phyloP scores from a whole-genome alignment of 2,329 filamentous ascomycete species.

The Septoria linicola region DNA sequence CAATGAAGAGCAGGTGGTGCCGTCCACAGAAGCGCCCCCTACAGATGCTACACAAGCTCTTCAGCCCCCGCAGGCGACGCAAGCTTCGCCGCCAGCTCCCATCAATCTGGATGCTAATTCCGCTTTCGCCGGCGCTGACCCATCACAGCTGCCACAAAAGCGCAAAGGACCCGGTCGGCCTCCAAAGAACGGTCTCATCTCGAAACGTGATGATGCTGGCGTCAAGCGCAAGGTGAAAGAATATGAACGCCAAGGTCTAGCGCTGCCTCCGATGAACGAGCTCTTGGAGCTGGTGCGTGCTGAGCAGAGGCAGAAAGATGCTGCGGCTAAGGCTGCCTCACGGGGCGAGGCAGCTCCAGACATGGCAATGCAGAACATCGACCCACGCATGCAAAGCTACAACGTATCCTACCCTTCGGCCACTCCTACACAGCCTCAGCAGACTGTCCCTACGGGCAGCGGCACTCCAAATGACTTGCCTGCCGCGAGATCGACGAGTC shows the following conservation, averaged over 20 bases:
- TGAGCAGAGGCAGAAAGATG: slow-evolving; percentile 40
- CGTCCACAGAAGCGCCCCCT: slow-evolving; percentile 15
- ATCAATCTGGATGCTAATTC: slow-evolving; percentile 33
- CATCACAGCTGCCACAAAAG: slow-evolving; percentile 53
- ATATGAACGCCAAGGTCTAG: slow-evolving; percentile 36
- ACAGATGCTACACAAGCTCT: slow-evolving; percentile 3
- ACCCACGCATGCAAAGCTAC: slow-evolving; percentile 12
- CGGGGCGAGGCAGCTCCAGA: slow-evolving; percentile 31
- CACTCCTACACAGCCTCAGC: slow-evolving; percentile 7
- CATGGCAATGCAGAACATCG: slow-evolving; percentile 13
- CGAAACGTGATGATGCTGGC: slow-evolving; percentile 61
- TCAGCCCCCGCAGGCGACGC: slow-evolving; percentile 5
- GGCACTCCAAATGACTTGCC: slow-evolving; percentile 14
- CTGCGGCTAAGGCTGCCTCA: slow-evolving; percentile 30
- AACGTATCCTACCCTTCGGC: slow-evolving; percentile 9
- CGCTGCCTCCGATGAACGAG: slow-evolving; percentile 32
- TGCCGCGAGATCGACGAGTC: slow-evolving; percentile 8
- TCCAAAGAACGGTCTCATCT: slow-evolving; percentile 81
- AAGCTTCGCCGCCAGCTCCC: slow-evolving; percentile 22
- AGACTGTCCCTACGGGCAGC: slow-evolving; percentile 3
- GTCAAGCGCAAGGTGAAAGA: slow-evolving; percentile 40
- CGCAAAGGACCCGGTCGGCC: slow-evolving; percentile 77
- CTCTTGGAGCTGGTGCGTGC: slow-evolving; percentile 37
- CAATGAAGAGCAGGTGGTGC: slow-evolving; percentile 29
- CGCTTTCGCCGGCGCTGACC: slow-evolving; percentile 34